phyloP scores from a whole-genome alignment of 352 stramenopile genomes.

The Pythium biforme region DNA sequence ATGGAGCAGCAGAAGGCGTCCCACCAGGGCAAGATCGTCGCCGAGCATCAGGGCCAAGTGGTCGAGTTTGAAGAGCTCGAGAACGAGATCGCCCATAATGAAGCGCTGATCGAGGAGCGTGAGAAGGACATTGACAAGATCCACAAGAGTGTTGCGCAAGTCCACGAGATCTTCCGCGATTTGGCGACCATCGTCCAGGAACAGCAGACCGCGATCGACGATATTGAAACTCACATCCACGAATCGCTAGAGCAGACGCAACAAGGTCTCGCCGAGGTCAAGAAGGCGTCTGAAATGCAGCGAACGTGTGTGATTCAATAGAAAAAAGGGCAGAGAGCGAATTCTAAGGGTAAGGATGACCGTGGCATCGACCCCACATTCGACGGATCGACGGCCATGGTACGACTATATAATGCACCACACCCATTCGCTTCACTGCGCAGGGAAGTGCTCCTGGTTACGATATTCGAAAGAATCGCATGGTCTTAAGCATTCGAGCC shows the following conservation, averaged over 20 bases:
- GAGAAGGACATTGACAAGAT: conserved; percentile 87
- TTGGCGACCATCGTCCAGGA: conserved; percentile 83
- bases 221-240: conserved; percentile 84
- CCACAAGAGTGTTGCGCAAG: conserved; percentile 87
- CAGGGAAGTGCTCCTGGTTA: background rate
- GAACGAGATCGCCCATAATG: conserved; percentile 86
- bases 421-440: background rate
- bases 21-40: conserved; percentile 49
- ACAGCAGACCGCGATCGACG: conserved; percentile 83
- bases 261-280: conserved; percentile 78
- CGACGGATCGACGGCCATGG: background rate
- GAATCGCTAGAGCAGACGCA: conserved; percentile 83
- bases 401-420: conserved; percentile 21
- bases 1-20: conserved; percentile 34
- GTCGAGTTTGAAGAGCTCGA: conserved; percentile 80
- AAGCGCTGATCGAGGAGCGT: conserved; percentile 87
- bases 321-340: conserved; percentile 1
- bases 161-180: conserved; percentile 90
- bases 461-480: background rate
- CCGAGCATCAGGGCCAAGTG: conserved; percentile 68
- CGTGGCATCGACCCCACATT: background rate
- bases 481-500: background rate
- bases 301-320: conserved; percentile 71
- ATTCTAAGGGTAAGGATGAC: background rate
- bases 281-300: conserved; percentile 84